Conservation (phyloP, 306 rosid species). For the Castanea mollissima region DNA sequence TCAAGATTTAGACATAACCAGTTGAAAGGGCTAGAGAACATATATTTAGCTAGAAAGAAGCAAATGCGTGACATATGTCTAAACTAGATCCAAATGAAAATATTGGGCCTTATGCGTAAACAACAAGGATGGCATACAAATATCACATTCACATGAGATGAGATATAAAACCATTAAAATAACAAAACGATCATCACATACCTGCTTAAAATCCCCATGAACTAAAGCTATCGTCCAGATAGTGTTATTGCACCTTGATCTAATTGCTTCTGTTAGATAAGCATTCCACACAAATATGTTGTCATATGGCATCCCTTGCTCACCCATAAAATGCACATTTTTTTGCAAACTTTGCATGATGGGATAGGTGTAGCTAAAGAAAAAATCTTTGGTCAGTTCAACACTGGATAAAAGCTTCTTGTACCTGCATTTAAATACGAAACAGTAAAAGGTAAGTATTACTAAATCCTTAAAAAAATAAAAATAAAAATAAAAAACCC, state of each 20-base stretch:
- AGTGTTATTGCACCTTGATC: constrained; percentile 84
- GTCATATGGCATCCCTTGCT: constrained; percentile 72
- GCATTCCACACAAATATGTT: constrained; percentile 98
- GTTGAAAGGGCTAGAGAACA: background rate
- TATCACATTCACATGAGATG: background rate
- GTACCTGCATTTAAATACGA: constrained; percentile 55
- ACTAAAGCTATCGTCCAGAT: constrained; percentile 95
- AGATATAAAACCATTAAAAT: background rate
- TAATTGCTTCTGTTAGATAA: constrained; percentile 74
- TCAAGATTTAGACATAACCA: background rate
- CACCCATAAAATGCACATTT: constrained; percentile 51
- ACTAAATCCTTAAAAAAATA: background rate
- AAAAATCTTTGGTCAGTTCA: constrained; percentile 93
- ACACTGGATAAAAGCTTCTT: constrained; percentile 85
- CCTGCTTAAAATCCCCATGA: constrained; percentile 97
- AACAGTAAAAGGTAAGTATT: background rate
- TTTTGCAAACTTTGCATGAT: constrained; percentile 94
- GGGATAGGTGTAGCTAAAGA: constrained; percentile 93
- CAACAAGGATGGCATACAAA: background rate
- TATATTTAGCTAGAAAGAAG: background rate
- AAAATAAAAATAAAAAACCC: background rate
- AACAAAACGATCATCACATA: constrained; percentile 23
- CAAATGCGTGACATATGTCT: background rate
- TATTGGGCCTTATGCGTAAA: background rate
- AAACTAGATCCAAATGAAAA: background rate